Base-by-base conservation (phyloP, 345 rosid species). In the Pelargonium nanum region DNA sequence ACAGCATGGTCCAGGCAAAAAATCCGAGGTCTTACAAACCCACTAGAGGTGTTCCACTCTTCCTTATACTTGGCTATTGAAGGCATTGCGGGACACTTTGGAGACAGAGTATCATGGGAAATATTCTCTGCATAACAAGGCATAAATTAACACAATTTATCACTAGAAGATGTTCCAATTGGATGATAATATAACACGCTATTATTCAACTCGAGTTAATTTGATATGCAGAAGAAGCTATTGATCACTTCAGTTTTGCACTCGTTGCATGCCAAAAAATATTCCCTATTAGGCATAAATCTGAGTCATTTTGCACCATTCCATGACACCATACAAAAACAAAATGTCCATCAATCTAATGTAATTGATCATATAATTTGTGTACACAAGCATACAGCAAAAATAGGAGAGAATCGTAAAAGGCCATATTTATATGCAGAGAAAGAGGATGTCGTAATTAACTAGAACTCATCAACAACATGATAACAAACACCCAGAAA, bases 1-100 rank as follows among this genome's bases (percentile, higher is more conserved):
- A 79, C 67, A 63, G 86, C 84, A 80, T 94, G 99, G 74, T 94
- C 97, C 20, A 94, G 84, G 76, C 99, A 94, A 77, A 94, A 94
- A 72, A 94, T 71, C 34, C 93, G 87, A 69, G 99, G 99, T 62
- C 97, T 88, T 61, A 68, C 17, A 68, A 65, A 75, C 70, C 80
- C 83, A 55, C 65, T 72, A 50, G 81, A 86, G 62, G 71, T 76
- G 57, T 81, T 73, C 84, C 91, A 87, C 57, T 77, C 85, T 26
- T 63, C 32, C 0, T 51, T 19, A 55, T 53, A 53, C 48, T 55
- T 64, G 23, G 62, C 73, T 63, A 48, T 53, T 55, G 73, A 56
- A 16, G 78, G 64, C 54, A 64, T 25, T 26, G 57, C 68, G 20
- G 57, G 32, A 74, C 75, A 70, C 65, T 62, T 77, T 57, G 50